Evolutionary conservation across 2,329 filamentous ascomycete genomes (phyloP).

Genomic region (Chaetothyriales sp.): DNA sequence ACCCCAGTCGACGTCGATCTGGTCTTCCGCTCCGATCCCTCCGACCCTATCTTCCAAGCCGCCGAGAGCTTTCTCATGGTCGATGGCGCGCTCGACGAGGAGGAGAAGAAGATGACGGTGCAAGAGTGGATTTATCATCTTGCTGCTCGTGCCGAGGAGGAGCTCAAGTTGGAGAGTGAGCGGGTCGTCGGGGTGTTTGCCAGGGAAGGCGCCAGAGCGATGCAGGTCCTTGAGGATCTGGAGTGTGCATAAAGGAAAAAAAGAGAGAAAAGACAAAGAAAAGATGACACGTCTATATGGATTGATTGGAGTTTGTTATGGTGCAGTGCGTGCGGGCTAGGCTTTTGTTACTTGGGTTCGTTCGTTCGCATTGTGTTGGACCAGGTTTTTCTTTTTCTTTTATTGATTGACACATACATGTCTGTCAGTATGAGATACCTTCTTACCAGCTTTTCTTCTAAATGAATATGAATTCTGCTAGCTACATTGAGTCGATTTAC

Average conservation of each 20-base stretch:
- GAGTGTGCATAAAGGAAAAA: slow-evolving; percentile 30
- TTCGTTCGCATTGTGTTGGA: too few species aligned
- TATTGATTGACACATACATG: too few species aligned
- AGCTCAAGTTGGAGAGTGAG: slow-evolving; percentile 68
- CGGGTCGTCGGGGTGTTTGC: slow-evolving; percentile 70
- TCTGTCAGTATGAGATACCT: too few species aligned
- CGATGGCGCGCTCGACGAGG: slow-evolving; percentile 48
- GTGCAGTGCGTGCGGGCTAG: background rate
- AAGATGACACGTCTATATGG: background rate
- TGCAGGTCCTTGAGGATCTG: slow-evolving; percentile 61
- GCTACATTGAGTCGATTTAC: too few species aligned
- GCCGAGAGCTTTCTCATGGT: slow-evolving; percentile 29
- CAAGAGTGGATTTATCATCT: slow-evolving; percentile 84
- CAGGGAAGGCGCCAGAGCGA: slow-evolving; percentile 61
- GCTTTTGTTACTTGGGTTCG: background rate
- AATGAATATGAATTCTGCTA: too few species aligned
- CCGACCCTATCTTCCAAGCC: slow-evolving; percentile 23
- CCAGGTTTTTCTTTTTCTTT: too few species aligned
- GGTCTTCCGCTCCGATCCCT: slow-evolving; percentile 37
- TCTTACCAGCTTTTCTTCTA: too few species aligned
- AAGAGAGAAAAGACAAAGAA: background rate
- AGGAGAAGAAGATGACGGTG: slow-evolving; percentile 80
- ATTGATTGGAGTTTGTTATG: background rate
- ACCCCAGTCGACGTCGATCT: slow-evolving; percentile 59
- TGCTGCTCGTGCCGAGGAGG: slow-evolving; percentile 63